Percentiles rank a stretch among this genome's conserved stretches.
These are phyloP conservation scores for Picochlorum sp. DNA, from an alignment of 139 green algal species.

Conservation along the genomic window DNA sequence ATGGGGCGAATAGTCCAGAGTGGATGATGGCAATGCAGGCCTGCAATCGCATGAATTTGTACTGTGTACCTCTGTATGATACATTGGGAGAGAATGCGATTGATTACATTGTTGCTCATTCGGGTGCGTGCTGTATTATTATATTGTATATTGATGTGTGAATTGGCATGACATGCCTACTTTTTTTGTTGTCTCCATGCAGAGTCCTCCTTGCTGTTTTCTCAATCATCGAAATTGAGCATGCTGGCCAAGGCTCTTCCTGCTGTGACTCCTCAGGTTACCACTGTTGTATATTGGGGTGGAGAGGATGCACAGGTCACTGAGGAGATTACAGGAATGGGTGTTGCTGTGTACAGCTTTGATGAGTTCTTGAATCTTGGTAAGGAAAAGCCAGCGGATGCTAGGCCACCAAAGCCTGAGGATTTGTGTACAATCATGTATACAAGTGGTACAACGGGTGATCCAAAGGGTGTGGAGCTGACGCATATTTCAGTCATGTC, in stretches of 20 bases:
- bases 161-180: not conserved
- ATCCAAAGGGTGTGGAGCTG: constrained; percentile 78
- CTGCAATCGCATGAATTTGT: constrained; percentile 74
- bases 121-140: not conserved
- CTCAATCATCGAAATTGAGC: constrained; percentile 51
- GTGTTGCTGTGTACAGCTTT: constrained; percentile 43
- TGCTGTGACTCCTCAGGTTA: constrained; percentile 42
- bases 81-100: constrained; percentile 82
- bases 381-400: constrained; percentile 19
- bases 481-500: constrained; percentile 57
- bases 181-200: not conserved
- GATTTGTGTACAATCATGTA: constrained; percentile 95
- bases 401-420: constrained; percentile 41
- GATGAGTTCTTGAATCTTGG: constrained; percentile 56
- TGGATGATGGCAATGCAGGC: constrained; percentile 95
- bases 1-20: constrained; percentile 74
- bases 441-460: constrained; percentile 81
- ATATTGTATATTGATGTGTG: constrained; percentile 2
- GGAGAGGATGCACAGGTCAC: not conserved
- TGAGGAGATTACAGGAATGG: constrained; percentile 24
- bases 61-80: constrained; percentile 94
- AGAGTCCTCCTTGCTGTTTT: constrained; percentile 47
- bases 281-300: constrained; percentile 76
- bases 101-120: constrained; percentile 87
- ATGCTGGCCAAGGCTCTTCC: constrained; percentile 47